Base-by-base conservation (phyloP, 129 eudicot species). In the Chrysanthemum makinoi region DNA sequence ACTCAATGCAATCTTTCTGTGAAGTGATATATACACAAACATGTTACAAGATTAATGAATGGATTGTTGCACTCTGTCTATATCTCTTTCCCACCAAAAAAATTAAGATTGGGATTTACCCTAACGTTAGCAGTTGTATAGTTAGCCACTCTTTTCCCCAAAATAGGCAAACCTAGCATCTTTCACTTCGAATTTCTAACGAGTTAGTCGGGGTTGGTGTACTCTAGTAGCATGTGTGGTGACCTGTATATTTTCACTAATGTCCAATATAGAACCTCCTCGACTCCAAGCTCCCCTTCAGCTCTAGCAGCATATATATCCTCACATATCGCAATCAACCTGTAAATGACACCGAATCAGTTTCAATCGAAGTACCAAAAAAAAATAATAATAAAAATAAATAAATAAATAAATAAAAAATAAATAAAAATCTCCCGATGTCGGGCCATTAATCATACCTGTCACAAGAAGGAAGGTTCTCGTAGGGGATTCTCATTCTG, bases 381-480 rank as follows among this genome's bases (percentile, higher is more conserved):
- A 19, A 18, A 16, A 46, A 58, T n/a, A n/a, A n/a, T n/a, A n/a
- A n/a, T n/a, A n/a, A n/a, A n/a, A n/a, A n/a, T n/a, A n/a, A n/a
- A n/a, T n/a, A n/a, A n/a, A n/a, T n/a, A n/a, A n/a, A n/a, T n/a
- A n/a, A n/a, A n/a, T n/a, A n/a, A n/a, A n/a, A n/a, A n/a, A n/a
- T n/a, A n/a, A 43, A 46, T 10, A 10, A 59, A 9, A 22, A 16
- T 15, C 3, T 16, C 53, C 30, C 22, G n/a, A 62, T 26, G 66
- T 62, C 63, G 12, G 53, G 18, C 63, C 56, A 20, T 24, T 16
- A 10, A 14, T 6, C 18, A 48, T 83, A 84, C 88, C 88, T 84
- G 82, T 84, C 88, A 69, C 88, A 84, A 28, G 88, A 84, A 57
- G 88, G 88, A 50, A 84, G 85, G 26, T 80, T 84, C 72, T 84